Percentiles rank a stretch among this genome's conserved stretches.
phyloP scores from a whole-genome alignment of 345 rosid species.

The Limnanthes douglasii region DNA sequence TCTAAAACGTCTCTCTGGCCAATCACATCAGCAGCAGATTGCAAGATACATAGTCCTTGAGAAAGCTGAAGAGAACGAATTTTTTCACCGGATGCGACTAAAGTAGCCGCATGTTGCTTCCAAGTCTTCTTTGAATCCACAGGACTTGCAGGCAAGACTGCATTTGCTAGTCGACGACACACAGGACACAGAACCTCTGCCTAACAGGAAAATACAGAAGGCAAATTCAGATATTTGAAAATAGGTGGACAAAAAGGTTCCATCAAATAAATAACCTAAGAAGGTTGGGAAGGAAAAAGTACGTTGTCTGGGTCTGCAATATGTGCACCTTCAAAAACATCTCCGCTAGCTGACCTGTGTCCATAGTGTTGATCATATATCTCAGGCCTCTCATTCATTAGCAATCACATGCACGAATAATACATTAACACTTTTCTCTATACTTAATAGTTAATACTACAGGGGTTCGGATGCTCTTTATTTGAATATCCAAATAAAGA shows the following conservation, averaged over 20 bases:
- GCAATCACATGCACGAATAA: background rate
- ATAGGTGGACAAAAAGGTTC: slow-evolving; percentile 6
- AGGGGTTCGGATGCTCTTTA: too few species aligned
- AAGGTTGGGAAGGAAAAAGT: slow-evolving; percentile 5
- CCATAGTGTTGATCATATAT: background rate
- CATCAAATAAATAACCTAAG: too few species aligned
- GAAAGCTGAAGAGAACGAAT: slow-evolving; percentile 26
- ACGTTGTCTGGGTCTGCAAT: slow-evolving; percentile 76
- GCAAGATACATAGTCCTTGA: slow-evolving; percentile 48
- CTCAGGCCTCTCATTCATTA: slow-evolving; percentile 1
- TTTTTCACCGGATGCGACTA: slow-evolving; percentile 13
- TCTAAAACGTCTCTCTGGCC: slow-evolving; percentile 28
- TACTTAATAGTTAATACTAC: too few species aligned
- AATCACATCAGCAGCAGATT: slow-evolving; percentile 40
- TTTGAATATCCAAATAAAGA: too few species aligned
- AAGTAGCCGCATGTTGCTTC: slow-evolving; percentile 27
- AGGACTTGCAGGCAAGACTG: slow-evolving; percentile 53
- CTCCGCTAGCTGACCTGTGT: slow-evolving; percentile 52
- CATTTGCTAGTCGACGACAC: slow-evolving; percentile 82
- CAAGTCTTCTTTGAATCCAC: slow-evolving; percentile 26
- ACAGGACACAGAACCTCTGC: slow-evolving; percentile 97
- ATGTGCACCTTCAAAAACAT: slow-evolving; percentile 78
- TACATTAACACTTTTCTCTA: too few species aligned
- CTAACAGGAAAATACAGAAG: slow-evolving; percentile 24
- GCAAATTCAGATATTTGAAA: slow-evolving; percentile 8